Evolutionary conservation across 768 basidiomycete genomes (phyloP), one percentile per base, ranked within the genome.

Genomic region (Lentinula aciculospora): DNA sequence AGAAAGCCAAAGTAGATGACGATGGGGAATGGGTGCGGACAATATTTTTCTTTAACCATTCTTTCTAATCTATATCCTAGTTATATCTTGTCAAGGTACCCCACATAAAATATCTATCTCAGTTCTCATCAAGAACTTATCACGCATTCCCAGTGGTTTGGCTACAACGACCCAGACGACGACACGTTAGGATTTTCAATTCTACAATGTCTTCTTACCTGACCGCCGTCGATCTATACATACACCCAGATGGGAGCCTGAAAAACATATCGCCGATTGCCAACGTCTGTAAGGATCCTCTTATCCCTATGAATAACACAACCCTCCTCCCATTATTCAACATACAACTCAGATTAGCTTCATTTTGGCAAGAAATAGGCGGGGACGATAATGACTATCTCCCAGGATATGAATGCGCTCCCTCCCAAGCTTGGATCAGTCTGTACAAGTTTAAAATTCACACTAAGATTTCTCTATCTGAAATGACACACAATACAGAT

Each of bases 21-120:
- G 54, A 56, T 13, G 54, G 54, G 6, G 23, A 45, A 44, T 56
- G 54, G 54, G 54, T 56, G 27, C 27, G 54, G 6, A 7, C 6
- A 29, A 3, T 19, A 19, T 8, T 27, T 3, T 31, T 29, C 8
- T 32, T 17, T 32, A 8, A 56, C 15, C 7, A 13, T 29, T 19
- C 23, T 39, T 39, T 39, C 40, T 29, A n/a, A 45, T 4, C 40
- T 42, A 2, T 56, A 27, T 19, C 15, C 32, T 45, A 85, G 88
- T 81, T 87, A 70, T 90, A 89, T 62, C 66, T 64, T 53, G 87
- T 89, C 39, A 89, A 89, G 76, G 88, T 88, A 59, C 46, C n/a
- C n/a, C n/a, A 58, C 31, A 21, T 29, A n/a, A 29, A 31, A 51
- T n/a, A n/a, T 29, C 3, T 42, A 13, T 36, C 21, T 12, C 34